Evolutionary conservation across 2,329 filamentous ascomycete genomes (phyloP), one percentile per base, ranked within the genome.

Genomic region (Dactylellina leptospora): DNA sequence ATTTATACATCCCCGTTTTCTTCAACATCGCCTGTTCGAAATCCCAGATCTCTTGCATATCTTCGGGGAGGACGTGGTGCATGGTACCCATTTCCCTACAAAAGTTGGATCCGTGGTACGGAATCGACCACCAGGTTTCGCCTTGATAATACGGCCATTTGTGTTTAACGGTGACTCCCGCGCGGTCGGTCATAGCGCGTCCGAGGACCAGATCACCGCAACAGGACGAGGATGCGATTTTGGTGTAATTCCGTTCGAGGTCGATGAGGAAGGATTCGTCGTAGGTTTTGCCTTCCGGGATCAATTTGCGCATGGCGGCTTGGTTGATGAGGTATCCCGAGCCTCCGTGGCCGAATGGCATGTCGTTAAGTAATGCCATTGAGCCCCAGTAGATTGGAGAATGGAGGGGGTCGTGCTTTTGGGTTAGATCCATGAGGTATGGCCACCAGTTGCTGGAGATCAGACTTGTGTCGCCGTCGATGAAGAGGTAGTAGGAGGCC

Each of bases 311-410:
- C 8, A 64, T 45, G 9, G 68, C 68, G 20, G 68, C 68, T 23
- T 72, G 68, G 53, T 72, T 72, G 53, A 72, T 63, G 2, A 72
- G 53, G 18, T 72, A 72, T n/a, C 68, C 68, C 33, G 68, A 72
- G 33, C 68, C 68, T 22, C 68, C 68, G 23, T 72, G 68, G 22
- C 59, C 68, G 18, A 72, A 72, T 11, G 68, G 68, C 9, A 59
- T 53, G 11, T 72, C 38, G 18, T 64, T 72, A n/a, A 72, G 53
- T 1, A 64, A 38, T 2, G 59, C 59, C 45, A 72, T 40, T 4
- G 68, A 72, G 47, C 68, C 68, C 51, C 53, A 72, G 54, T 72
- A 72, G 28, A 72, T 42, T 3, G 68, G 68, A 2, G 59, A 64
- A 8, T 54, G 13, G 25, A 54, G 13, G 1, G 68, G 68, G 38